These are phyloP conservation scores for Amanita molliuscula DNA, from an alignment of 768 basidiomycete species.

Conservation along the genomic window DNA sequence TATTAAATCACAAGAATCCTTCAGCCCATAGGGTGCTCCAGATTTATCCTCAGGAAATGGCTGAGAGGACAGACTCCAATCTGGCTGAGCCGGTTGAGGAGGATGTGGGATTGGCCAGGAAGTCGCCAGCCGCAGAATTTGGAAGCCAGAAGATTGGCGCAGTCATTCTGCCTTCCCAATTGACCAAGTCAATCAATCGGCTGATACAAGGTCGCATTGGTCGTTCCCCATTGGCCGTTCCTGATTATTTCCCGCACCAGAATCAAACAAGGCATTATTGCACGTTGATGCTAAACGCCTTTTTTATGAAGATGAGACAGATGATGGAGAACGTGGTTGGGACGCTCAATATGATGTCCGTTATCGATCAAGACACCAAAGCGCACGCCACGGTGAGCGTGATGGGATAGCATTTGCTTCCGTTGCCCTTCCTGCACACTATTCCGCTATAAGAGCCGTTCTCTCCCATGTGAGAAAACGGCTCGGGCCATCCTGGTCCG, in stretches of 20 bases:
- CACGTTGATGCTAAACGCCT: conserved; percentile 67
- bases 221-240: neutral
- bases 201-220: conserved; percentile 53
- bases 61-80: conserved; percentile 15
- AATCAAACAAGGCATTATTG: conserved; percentile 50
- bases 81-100: conserved; percentile 19
- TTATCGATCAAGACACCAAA: conserved; percentile 54
- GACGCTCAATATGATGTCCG: conserved; percentile 39
- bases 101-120: conserved; percentile 27
- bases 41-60: conserved; percentile 21
- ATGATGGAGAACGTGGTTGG: conserved; percentile 34
- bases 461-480: conserved; percentile 56
- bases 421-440: conserved; percentile 79
- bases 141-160: conserved; percentile 67
- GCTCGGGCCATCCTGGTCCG: conserved; percentile 49
- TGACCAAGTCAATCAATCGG: conserved; percentile 52
- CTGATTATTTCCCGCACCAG: conserved; percentile 23
- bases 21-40: conserved; percentile 44
- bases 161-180: conserved; percentile 61
- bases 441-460: conserved; percentile 70
- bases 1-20: conserved; percentile 27
- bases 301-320: conserved; percentile 28
- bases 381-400: conserved; percentile 46
- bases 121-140: conserved; percentile 76
- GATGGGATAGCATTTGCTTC: conserved; percentile 83